phyloP scores from a whole-genome alignment of 2,329 filamentous ascomycete genomes.

The Alternaria consortialis region DNA sequence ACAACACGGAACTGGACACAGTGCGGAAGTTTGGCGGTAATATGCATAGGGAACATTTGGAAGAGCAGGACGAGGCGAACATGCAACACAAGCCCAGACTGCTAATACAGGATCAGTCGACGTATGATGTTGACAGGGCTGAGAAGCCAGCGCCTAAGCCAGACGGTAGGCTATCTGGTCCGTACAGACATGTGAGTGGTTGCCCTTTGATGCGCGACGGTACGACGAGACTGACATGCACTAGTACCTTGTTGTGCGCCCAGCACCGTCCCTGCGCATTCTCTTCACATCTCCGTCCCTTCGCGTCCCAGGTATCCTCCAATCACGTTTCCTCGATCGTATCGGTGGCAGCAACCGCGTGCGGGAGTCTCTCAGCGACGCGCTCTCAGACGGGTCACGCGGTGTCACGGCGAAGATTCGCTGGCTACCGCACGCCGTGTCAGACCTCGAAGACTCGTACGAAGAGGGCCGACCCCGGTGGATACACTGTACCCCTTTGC shows the following conservation, averaged over 20 bases:
- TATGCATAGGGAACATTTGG: conserved; percentile 65
- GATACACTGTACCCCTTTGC: conserved; percentile 79
- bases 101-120: conserved; percentile 59
- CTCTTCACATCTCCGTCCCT: conserved; percentile 61
- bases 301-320: conserved; percentile 59
- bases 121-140: conserved; percentile 35
- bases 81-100: conserved; percentile 54
- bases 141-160: conserved; percentile 25
- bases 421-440: conserved; percentile 63
- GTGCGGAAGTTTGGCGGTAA: conserved; percentile 70
- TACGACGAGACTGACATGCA: conserved; percentile 15
- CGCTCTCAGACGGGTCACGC: conserved; percentile 69
- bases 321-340: conserved; percentile 59
- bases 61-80: conserved; percentile 57
- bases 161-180: conserved; percentile 53
- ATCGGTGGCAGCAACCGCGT: conserved; percentile 62
- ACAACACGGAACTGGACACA: conserved; percentile 70
- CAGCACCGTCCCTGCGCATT: conserved; percentile 59
- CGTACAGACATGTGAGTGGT: conserved; percentile 65
- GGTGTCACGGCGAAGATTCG: conserved; percentile 78
- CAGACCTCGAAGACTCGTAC: conserved; percentile 54
- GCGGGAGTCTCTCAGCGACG: conserved; percentile 63
- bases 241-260: conserved; percentile 60
- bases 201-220: neutral
- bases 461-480: conserved; percentile 71